Evolutionary conservation across 2,329 filamentous ascomycete genomes (phyloP).

Genomic region (Claviceps purpurea): DNA sequence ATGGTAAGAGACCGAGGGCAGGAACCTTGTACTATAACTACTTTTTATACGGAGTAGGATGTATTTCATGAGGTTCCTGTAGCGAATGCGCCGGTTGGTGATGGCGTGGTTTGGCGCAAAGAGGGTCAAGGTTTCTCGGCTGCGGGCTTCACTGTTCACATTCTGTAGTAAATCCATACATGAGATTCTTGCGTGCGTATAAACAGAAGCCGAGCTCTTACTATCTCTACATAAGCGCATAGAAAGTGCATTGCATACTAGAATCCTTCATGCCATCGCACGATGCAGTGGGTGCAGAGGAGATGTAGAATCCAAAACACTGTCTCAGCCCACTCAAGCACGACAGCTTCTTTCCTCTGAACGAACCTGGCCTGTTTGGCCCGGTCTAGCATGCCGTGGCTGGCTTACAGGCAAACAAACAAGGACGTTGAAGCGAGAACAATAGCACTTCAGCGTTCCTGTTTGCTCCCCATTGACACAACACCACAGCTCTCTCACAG

Average conservation of each 20-base stretch:
- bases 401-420: background rate
- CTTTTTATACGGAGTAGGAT: too few relatives aligned
- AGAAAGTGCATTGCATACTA: background rate
- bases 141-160: too few relatives aligned
- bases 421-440: background rate
- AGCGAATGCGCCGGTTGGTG: too few relatives aligned
- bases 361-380: constrained; percentile 5
- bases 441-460: background rate
- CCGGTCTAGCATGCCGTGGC: background rate
- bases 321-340: constrained; percentile 3
- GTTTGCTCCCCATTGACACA: background rate
- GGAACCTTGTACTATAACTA: too few relatives aligned
- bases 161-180: too few relatives aligned
- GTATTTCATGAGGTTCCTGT: too few relatives aligned
- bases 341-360: constrained; percentile 1
- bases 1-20: too few relatives aligned
- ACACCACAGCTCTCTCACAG: background rate
- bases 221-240: too few relatives aligned
- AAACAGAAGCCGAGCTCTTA: too few relatives aligned
- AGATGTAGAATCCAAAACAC: background rate
- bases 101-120: too few relatives aligned
- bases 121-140: too few relatives aligned
- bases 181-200: too few relatives aligned
- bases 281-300: background rate
- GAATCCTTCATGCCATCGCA: background rate